Base-by-base conservation (phyloP, 2,329 filamentous ascomycete species). In the Diaporthe citrichinensis region DNA sequence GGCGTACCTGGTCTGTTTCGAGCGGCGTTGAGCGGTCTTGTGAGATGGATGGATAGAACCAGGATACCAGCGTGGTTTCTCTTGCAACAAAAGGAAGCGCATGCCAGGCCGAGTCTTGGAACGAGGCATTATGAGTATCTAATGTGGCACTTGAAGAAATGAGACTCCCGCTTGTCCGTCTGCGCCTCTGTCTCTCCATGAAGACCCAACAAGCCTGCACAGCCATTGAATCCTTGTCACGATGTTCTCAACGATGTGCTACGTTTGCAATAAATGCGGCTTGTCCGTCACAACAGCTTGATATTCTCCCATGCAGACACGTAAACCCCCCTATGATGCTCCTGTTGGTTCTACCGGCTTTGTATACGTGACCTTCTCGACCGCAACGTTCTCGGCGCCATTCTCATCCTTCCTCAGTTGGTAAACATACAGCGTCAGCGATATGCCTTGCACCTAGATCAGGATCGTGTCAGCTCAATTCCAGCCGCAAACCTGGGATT, bases 341-440 rank as follows among this genome's bases (percentile, higher is more conserved):
- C 85, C 86, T 68, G 88, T 86, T 46, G 91, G 89, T 79, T 92
- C 89, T 74, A 92, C 91, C 53, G 92, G 93, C 87, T 95, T 96
- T 80, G 94, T 94, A 84, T 94, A 96, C 69, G 94, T 95, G 77
- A 96, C 94, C 87, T 96, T 96, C 84, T 96, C 94, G 57, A 96
- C 94, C 23, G 93, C 93, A 61, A 96, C 94, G 76, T 93, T 95
- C 84, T 96, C 94, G 49, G 90, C 90, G 23, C 94, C 94, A 79
- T 94, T 92, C 74, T 90, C 92, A 80, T 95, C 94, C 82, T 93
- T 95, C 83, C 93, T 91, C 81, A 96, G 85, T 83, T 96, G 94
- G 83, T 98, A 98, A 72, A 98, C 96, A 84, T 98, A 98, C 68
- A 98, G 89, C 76, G 97, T 97, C 79, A 98, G 90, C 23, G 97